Evolutionary conservation across 2,329 filamentous ascomycete genomes (phyloP), one percentile per base, ranked within the genome.

Genomic region (Exophiala aquamarina): DNA sequence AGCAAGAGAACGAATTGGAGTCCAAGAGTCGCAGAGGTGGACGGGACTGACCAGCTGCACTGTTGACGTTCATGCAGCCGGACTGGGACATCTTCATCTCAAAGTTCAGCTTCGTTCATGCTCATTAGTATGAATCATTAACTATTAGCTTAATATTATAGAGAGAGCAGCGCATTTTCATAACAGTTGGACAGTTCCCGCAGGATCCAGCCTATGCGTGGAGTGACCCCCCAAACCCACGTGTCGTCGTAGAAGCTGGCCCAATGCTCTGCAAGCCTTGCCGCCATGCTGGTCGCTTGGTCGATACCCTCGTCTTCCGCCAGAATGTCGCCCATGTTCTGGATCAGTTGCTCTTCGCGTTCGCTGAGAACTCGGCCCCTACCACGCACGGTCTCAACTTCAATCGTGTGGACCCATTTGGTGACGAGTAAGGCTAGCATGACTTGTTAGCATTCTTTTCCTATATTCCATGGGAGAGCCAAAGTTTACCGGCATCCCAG

Each of bases 391-490:
- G 36, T 50, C 40, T 60, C 51, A 6, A 53, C 56, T 39, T 66
- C 61, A 4, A 65, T 44, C 3, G 53, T 59, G 32, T 66, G 61
- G 6, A 64, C 57, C 63, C 63, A 66, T 55, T 64, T 66, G 2
- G 63, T 62, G 13, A 63, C 54, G 41, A 66, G 60, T 3, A 66
- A 36, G 3, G 62, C 61, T 61, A 37, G 11, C 3, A 19, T 17
- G 11, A 7, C 42, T 34, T 23, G 33, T 46, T 14, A 52, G 41
- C 41, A 17, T 23, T 28, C 21, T 5, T 29, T 33, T 15, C 5
- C 20, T 20, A 34, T 2, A 15, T 18, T 19, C 11, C 23, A 11
- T 26, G 23, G 23, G 23, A 26, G 23, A n/a, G n/a, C n/a, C 6
- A 26, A 31, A 20, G 49, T 52, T 59, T 55, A 62, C 60, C 54